Evolutionary conservation across 768 basidiomycete genomes (phyloP), one percentile per base, ranked within the genome.

Genomic region (Pleurotus giganteus): DNA sequence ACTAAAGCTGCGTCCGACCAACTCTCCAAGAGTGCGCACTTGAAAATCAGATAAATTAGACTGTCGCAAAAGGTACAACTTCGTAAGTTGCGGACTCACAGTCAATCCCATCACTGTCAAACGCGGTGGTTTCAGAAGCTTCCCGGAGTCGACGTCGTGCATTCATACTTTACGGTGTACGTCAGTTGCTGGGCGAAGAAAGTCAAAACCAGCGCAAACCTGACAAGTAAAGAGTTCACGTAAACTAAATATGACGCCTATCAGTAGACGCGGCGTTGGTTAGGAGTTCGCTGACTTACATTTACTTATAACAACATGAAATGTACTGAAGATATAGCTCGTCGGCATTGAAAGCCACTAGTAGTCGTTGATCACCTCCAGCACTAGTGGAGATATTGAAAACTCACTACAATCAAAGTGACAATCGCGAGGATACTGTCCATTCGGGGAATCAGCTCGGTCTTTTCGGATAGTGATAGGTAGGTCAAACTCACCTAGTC

Each of bases 271-370:
- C 6, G 17, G 39, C n/a, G n/a, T n/a, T 15, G 5, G n/a, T 15
- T 8, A n/a, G n/a, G 39, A n/a, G 39, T 5, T 6, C 6, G 6
- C 6, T 8, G 17, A n/a, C 39, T 15, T 5, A 41, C 39, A 13
- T 29, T 47, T 47, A 15, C 46, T 27, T 6, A 47, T 47, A 15
- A 47, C 9, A 15, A 47, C 27, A 15, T 47, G 46, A 27, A 47
- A 47, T 4, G 46, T 47, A 4, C 21, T 47, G 46, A 47, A 47
- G n/a, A 47, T 47, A 17, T 24, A 47, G 46, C 27, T 47, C 24
- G n/a, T 29, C 15, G 46, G 46, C 46, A 47, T 47, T 17, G 46
- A 19, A 19, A 47, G 27, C 46, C 46, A 47, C 46, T 47, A 28
- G 15, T 15, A n/a, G 15, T 4, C 8, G 19, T 8, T 8, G 26